These are phyloP conservation scores for Pinus albicaulis DNA, from an alignment of 75 land plant genomes.

Conservation along the genomic window DNA sequence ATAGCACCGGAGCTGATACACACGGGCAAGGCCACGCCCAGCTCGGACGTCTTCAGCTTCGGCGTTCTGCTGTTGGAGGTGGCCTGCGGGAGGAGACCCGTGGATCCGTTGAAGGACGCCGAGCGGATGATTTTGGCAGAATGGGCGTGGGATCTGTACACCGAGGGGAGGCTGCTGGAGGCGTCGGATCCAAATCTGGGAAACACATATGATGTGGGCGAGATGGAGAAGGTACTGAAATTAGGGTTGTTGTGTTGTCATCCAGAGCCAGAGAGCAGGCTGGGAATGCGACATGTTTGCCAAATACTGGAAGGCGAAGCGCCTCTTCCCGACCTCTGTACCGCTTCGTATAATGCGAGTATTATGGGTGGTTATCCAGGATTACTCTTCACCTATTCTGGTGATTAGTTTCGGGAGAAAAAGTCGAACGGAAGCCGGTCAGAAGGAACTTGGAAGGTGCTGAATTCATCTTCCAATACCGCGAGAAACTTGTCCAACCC, in stretches of 20 bases:
- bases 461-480: no score
- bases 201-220: conserved; percentile 19
- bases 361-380: no score
- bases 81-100: conserved; percentile 27
- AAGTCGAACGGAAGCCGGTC: no score
- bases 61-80: conserved; percentile 27
- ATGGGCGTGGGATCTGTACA: conserved; percentile 52
- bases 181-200: conserved; percentile 36
- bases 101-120: conserved; percentile 3
- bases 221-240: conserved; percentile 41
- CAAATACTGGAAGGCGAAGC: conserved; percentile 33
- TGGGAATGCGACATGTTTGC: conserved; percentile 41
- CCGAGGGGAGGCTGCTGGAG: conserved; percentile 19
- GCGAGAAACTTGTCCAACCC: no score
- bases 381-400: no score
- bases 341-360: no score
- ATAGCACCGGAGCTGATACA: conserved; percentile 36
- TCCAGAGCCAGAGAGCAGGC: conserved; percentile 43
- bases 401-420: no score
- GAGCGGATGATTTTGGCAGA: conserved; percentile 28
- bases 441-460: no score
- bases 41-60: conserved; percentile 30
- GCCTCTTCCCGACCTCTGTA: not conserved
- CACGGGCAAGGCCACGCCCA: conserved; percentile 26
- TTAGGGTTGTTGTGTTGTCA: conserved; percentile 61